Evolutionary conservation across 2,329 filamentous ascomycete species (phyloP).

Genomic region (Aureobasidium sp.): DNA sequence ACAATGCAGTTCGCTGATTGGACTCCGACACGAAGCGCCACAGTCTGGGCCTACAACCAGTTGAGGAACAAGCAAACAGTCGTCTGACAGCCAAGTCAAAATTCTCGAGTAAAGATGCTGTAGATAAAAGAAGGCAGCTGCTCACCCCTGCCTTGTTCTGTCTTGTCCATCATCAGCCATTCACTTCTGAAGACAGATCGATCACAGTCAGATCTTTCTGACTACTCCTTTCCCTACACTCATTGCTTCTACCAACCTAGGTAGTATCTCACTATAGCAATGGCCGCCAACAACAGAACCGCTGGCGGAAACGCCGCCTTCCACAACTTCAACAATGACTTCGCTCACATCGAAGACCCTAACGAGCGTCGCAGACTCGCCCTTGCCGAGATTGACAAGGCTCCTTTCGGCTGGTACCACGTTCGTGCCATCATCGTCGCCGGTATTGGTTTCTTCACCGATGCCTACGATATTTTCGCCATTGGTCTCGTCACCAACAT

Average conservation of each 20-base stretch:
- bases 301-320: conserved; percentile 62
- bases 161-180: conserved; percentile 15
- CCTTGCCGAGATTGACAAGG: conserved; percentile 74
- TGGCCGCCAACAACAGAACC: conserved; percentile 35
- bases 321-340: conserved; percentile 73
- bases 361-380: conserved; percentile 74
- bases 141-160: background rate
- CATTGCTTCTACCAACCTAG: background rate
- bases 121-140: conserved; percentile 13
- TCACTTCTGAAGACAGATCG: conserved; percentile 13
- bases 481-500: conserved; percentile 67
- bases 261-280: conserved; percentile 16
- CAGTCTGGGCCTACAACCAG: conserved; percentile 10
- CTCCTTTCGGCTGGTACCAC: conserved; percentile 79
- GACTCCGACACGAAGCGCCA: conserved; percentile 1
- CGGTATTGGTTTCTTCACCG: conserved; percentile 83
- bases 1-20: background rate
- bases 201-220: conserved; percentile 10
- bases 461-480: conserved; percentile 72
- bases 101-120: conserved; percentile 3
- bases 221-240: background rate
- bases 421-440: conserved; percentile 70
- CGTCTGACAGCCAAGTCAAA: conserved; percentile 12
- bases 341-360: conserved; percentile 57
- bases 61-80: conserved; percentile 12